These are phyloP conservation scores for Kluyveromyces marxianus DNA, from an alignment of 1,139 yeast genomes.

Conservation along the genomic window DNA sequence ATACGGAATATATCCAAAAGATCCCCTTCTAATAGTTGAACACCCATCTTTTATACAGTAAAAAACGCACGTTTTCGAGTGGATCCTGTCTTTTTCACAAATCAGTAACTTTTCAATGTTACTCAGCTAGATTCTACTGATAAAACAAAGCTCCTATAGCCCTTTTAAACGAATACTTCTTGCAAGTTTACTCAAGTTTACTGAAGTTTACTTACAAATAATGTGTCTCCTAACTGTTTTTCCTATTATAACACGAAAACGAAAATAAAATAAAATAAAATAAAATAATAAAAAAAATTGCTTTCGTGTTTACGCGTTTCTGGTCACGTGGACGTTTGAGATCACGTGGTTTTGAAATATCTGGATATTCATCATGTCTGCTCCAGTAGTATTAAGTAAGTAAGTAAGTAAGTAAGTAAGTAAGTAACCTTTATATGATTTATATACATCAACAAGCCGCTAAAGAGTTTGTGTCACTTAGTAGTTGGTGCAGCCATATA, in stretches of 20 bases:
- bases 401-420: too few relatives aligned
- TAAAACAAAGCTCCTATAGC: too few relatives aligned
- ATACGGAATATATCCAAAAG: conserved; percentile 25
- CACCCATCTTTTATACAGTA: background rate
- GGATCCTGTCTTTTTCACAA: too few relatives aligned
- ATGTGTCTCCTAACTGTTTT: too few relatives aligned
- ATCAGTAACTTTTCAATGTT: conserved; percentile 12
- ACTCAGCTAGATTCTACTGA: conserved; percentile 15
- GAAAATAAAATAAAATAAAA: background rate
- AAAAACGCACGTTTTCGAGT: background rate
- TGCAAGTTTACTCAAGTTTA: too few relatives aligned
- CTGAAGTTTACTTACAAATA: too few relatives aligned
- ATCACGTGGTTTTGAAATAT: background rate
- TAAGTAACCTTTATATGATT: too few relatives aligned
- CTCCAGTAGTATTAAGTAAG: background rate
- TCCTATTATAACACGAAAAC: too few relatives aligned
- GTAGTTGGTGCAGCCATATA: background rate
- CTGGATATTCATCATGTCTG: background rate
- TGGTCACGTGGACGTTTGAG: too few relatives aligned
- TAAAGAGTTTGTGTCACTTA: too few relatives aligned
- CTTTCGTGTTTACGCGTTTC: conserved; percentile 12
- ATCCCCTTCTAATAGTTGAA: conserved; percentile 21
- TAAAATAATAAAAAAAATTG: background rate
- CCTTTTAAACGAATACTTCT: too few relatives aligned
- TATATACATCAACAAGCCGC: too few relatives aligned